Evolutionary conservation across 768 basidiomycete genomes (phyloP).

Genomic region (Phanerodontia chrysosporium): DNA sequence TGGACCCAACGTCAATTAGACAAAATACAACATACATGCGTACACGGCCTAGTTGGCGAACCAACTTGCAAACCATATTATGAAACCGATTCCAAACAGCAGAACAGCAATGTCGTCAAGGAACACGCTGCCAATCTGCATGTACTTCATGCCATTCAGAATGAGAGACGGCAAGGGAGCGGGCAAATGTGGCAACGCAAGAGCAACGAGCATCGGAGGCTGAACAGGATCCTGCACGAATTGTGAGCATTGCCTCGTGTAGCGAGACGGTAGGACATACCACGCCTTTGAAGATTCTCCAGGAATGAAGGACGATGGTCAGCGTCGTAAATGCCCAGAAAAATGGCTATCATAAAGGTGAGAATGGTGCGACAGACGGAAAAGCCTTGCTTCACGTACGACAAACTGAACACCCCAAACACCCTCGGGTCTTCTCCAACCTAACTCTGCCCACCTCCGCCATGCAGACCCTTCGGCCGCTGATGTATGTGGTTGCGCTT

Average conservation of each 20-base stretch:
- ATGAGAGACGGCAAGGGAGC: conserved; percentile 60
- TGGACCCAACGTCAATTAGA: no score
- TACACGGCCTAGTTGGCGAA: conserved; percentile 15
- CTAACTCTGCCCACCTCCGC: conserved; percentile 63
- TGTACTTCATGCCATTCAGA: conserved; percentile 58
- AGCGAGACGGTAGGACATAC: conserved; percentile 37
- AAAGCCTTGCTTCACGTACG: no score
- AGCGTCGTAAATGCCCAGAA: conserved; percentile 80
- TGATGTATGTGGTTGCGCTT: conserved; percentile 30
- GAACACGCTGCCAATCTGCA: conserved; percentile 62
- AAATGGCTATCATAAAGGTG: conserved; percentile 51
- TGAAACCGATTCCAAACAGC: conserved; percentile 66
- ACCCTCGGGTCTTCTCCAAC: conserved; percentile 32
- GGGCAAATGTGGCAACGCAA: conserved; percentile 65
- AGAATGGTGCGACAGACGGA: neutral
- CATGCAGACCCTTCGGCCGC: conserved; percentile 36
- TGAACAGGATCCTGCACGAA: conserved; percentile 48
- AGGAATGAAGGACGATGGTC: conserved; percentile 65
- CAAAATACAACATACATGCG: conserved; percentile 1
- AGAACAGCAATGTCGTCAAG: conserved; percentile 69
- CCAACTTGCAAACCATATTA: conserved; percentile 25
- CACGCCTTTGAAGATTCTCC: conserved; percentile 65
- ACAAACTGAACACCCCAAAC: conserved; percentile 51
- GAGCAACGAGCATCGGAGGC: conserved; percentile 53
- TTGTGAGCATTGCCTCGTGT: conserved; percentile 1